Percentiles rank a stretch among this genome's conserved stretches.
Conservation (phyloP, 192 early-diverging fungal species). For the Backusella morwellensis region DNA sequence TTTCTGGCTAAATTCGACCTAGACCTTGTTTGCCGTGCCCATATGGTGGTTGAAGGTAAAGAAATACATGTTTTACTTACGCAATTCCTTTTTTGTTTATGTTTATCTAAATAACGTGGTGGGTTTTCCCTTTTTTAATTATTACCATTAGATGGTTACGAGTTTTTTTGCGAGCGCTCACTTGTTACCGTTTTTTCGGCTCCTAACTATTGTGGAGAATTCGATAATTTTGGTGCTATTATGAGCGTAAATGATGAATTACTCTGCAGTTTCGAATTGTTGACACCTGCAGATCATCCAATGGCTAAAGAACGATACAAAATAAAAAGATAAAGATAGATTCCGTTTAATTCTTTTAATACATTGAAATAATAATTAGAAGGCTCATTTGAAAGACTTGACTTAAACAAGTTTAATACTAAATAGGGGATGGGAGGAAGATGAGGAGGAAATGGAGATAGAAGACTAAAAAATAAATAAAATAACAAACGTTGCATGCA, state of each 20-base stretch:
- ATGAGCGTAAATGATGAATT: conserved; percentile 77
- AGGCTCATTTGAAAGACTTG: not conserved
- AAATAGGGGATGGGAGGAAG: not conserved
- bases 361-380: not conserved
- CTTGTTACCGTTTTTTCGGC: conserved; percentile 92
- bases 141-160: conserved; percentile 77
- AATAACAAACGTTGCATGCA: not conserved
- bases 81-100: not conserved
- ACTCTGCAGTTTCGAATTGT: conserved; percentile 74
- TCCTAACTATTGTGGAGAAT: conserved; percentile 80
- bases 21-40: conserved; percentile 96
- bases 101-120: not conserved
- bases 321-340: conserved; percentile 2
- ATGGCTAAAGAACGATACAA: conserved; percentile 20
- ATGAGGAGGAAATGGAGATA: not conserved
- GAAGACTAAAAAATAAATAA: not conserved
- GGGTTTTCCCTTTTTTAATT: not conserved
- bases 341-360: not conserved
- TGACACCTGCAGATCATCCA: conserved; percentile 31
- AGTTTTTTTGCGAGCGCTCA: conserved; percentile 96
- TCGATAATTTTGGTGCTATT: conserved; percentile 29
- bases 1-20: conserved; percentile 86
- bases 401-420: not conserved
- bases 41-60: conserved; percentile 85
- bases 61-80: not conserved